Conservation (phyloP, 352 stramenopile genomes). For the Blastocystis sp. region DNA sequence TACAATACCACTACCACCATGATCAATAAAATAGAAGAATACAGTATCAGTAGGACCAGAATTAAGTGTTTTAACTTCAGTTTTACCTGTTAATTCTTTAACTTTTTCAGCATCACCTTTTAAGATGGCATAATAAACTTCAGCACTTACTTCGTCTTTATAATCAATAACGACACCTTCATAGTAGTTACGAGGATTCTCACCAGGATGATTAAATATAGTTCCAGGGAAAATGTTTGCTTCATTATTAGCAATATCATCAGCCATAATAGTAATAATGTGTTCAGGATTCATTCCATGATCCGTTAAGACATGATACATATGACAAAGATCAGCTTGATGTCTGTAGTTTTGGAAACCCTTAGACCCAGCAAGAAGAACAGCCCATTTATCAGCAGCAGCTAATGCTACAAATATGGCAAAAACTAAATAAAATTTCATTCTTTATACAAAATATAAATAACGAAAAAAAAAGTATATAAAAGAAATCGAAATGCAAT, state of each 20-base stretch:
- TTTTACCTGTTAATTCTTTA: slow-evolving; percentile 38
- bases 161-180: slow-evolving; percentile 44
- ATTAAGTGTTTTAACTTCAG: slow-evolving; percentile 53
- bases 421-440: slow-evolving; percentile 26
- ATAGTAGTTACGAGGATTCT: slow-evolving; percentile 51
- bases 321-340: slow-evolving; percentile 57
- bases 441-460: too few species aligned
- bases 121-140: slow-evolving; percentile 63
- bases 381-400: slow-evolving; percentile 13
- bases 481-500: too few species aligned
- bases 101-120: slow-evolving; percentile 50
- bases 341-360: slow-evolving; percentile 60
- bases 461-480: too few species aligned
- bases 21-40: slow-evolving; percentile 70
- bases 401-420: slow-evolving; percentile 13
- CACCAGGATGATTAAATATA: slow-evolving; percentile 59
- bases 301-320: slow-evolving; percentile 62
- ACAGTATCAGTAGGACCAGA: slow-evolving; percentile 57
- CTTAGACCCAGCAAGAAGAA: slow-evolving; percentile 18
- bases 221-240: slow-evolving; percentile 60
- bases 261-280: slow-evolving; percentile 69
- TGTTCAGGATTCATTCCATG: slow-evolving; percentile 63
- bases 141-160: slow-evolving; percentile 48
- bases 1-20: slow-evolving; percentile 57
- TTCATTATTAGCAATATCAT: slow-evolving; percentile 55